These are phyloP conservation scores for Eragrostis curvula DNA, from an alignment of 176 grass and related monocot genomes.

Conservation along the genomic window DNA sequence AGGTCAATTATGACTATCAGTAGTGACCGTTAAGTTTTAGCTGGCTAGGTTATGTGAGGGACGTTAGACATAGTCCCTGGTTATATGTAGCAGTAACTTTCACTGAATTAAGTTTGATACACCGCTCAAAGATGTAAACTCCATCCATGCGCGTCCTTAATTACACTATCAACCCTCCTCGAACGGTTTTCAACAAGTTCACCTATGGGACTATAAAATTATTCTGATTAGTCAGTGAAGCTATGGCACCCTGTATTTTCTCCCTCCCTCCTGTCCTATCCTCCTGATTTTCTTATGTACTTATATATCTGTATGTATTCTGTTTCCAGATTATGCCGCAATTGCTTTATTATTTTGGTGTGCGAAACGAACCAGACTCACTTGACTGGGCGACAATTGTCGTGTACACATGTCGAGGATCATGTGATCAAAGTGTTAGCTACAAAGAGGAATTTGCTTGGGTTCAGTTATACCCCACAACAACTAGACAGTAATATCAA, in stretches of 20 bases:
- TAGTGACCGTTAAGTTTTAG: constrained; percentile 13
- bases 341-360: constrained; percentile 83
- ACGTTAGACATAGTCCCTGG: neutral
- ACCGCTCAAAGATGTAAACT: constrained; percentile 17
- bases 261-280: neutral
- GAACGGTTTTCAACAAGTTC: constrained; percentile 3
- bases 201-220: neutral
- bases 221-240: constrained; percentile 25
- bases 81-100: neutral
- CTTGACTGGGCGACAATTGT: constrained; percentile 94
- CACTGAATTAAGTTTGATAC: neutral
- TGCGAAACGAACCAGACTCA: constrained; percentile 78
- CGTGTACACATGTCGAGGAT: constrained; percentile 75
- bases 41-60: neutral
- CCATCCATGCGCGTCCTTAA: constrained; percentile 2
- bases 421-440: constrained; percentile 68
- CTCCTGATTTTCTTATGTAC: neutral
- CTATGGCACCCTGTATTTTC: neutral
- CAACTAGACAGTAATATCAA: constrained; percentile 30
- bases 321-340: constrained; percentile 93
- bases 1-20: neutral
- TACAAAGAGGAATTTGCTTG: constrained; percentile 95
- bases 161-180: constrained; percentile 6
- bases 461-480: constrained; percentile 82
- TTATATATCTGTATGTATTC: constrained; percentile 31